Base-by-base conservation (phyloP, 2,329 filamentous ascomycete species). In the Atkinsonella texensis region DNA sequence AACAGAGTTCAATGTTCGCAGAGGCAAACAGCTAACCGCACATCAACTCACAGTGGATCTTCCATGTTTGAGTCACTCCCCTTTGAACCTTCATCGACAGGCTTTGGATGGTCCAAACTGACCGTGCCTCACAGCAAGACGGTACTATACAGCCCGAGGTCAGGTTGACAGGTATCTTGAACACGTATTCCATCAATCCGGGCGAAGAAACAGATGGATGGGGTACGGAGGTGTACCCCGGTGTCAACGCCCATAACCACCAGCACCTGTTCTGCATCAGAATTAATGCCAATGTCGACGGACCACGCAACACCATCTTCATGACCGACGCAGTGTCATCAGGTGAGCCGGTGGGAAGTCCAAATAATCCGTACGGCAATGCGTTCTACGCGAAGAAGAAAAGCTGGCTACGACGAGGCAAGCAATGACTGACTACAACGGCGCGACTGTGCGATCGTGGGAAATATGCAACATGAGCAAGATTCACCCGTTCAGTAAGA, bases 241-340 rank as follows among this genome's bases (percentile, higher is more conserved):
- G 87, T 41, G 89, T 95, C 62, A 95, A 95, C 62, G 90, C 90
- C 0, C 90, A 95, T 71, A 95, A 95, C 71, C 90, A 96, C 68
- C 89, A 96, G 68, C 90, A 96, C 67, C 77, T 96, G 33, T 96
- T 96, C 79, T 95, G 89, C 64, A 73, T 96, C 43, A 87, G 90
- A 42, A 74, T 95, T 43, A 87, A 96, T 64, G 80, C 89, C 33
- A 93, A 91, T 62, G 79, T 96, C 51, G 90, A 95, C 63, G 90
- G 90, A 0, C 80, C 84, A 1, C 77, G 83, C 56, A 96, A 96
- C 66, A 90, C 89, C 0, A 76, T 95, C 53, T 91, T 89, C 73
- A 81, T 90, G 69, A 83, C 85, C 12, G 90, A 96, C 59, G 85
- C 88, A 1, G 75, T 81, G 1, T 73, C 76, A 1, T 84, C 84